These are phyloP conservation scores for Flaveria trinervia DNA, from an alignment of 129 eudicot genomes.

Conservation along the genomic window DNA sequence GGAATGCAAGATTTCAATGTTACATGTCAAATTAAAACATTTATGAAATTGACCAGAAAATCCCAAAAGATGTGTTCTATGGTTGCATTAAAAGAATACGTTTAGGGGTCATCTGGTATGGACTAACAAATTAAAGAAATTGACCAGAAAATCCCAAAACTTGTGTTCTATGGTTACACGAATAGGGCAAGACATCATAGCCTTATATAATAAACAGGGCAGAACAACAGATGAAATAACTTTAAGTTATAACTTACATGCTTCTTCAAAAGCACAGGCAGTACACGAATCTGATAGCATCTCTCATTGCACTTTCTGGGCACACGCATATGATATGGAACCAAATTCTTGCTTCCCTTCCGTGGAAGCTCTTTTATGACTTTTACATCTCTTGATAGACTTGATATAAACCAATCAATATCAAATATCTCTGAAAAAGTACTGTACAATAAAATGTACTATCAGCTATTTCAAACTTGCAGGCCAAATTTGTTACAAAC, in stretches of 20 bases:
- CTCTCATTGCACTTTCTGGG: conserved; percentile 88
- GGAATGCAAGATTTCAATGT: neutral
- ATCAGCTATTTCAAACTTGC: conserved; percentile 30
- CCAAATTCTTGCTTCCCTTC: conserved; percentile 62
- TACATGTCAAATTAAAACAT: neutral
- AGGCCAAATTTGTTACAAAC: conserved; percentile 13
- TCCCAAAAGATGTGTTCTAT: neutral
- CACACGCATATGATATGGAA: conserved; percentile 79
- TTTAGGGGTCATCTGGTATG: neutral
- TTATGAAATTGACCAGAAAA: neutral
- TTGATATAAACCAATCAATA: conserved; percentile 87
- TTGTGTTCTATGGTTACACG: neutral
- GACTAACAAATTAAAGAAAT: neutral
- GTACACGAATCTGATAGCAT: conserved; percentile 78
- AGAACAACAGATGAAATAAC: conserved; percentile 6
- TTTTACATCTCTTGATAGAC: conserved; percentile 70
- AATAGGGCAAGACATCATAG: conserved; percentile 18
- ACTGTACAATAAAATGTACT: conserved; percentile 49
- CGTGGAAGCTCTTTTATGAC: conserved; percentile 77
- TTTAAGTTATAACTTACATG: conserved; percentile 55
- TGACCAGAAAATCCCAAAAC: neutral
- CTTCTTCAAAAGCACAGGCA: conserved; percentile 76
- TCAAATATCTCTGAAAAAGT: conserved; percentile 87
- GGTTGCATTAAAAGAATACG: neutral
- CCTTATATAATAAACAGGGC: conserved; percentile 5